Evolutionary conservation across 2,329 filamentous ascomycete genomes (phyloP), one percentile per base, ranked within the genome.

Genomic region (Fusarium sp.): DNA sequence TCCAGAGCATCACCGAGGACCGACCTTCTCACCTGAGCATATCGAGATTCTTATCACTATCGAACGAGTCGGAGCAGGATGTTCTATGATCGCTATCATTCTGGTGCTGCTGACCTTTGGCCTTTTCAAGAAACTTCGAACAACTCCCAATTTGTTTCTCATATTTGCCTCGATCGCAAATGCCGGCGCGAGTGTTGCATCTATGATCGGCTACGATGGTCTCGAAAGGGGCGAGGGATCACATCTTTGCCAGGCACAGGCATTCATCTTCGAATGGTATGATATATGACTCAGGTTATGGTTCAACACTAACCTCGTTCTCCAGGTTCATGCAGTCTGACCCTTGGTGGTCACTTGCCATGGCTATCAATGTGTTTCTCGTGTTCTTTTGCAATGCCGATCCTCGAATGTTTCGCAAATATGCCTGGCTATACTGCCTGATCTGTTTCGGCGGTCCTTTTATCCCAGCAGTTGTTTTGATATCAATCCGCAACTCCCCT

Each of bases 341-440:
- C 81, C 90, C 91, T 2, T 87, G 92, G 83, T 95, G 91, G 92
- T 93, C 92, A 0, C 90, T 94, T 75, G 92, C 92, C 70, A 96
- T 96, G 93, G 92, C 93, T 1, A 86, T 92, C 77, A 96, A 96
- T 73, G 93, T 96, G 63, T 94, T 92, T 79, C 86, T 95, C 56
- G 88, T 90, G 45, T 90, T 90, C 77, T 90, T 90, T 81, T 84
- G 84, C 77, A 85, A 87, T 24, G 87, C 86, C 15, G 86, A 86
- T 54, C 88, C 88, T 1, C 90, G 90, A 3, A 89, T 90, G 58
- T 94, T 94, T 77, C 87, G 89, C 22, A 88, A 89, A 56, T 93
- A 93, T 77, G 87, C 91, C 59, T 93, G 91, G 87, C 87, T 90
- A 54, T 96, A 96, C 79, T 86, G 90, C 28, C 48, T 90, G 1